These are phyloP conservation scores for Pyronema omphalodes DNA, from an alignment of 495 filamentous ascomycete species.

Conservation along the genomic window DNA sequence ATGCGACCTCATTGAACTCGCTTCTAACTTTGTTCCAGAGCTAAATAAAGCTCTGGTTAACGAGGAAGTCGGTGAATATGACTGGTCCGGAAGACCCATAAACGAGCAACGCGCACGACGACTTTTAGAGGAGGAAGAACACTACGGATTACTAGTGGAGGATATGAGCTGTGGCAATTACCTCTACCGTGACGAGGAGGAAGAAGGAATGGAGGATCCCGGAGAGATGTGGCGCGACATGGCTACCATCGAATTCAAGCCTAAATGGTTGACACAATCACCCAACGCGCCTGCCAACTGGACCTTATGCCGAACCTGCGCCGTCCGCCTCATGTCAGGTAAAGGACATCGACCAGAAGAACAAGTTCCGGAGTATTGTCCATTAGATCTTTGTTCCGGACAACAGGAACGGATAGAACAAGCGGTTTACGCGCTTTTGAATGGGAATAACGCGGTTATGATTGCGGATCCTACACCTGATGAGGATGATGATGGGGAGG, in stretches of 20 bases:
- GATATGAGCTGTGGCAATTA: slow-evolving; percentile 24
- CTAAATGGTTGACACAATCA: slow-evolving; percentile 81
- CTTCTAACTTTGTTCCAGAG: slow-evolving; percentile 11
- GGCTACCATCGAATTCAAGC: slow-evolving; percentile 61
- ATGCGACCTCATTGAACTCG: slow-evolving; percentile 17
- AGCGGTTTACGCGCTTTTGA: slow-evolving; percentile 20
- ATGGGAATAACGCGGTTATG: slow-evolving; percentile 20
- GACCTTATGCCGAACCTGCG: slow-evolving; percentile 74
- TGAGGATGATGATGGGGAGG: slow-evolving; percentile 15
- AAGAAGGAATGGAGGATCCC: slow-evolving; percentile 4
- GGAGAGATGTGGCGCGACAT: slow-evolving; percentile 22
- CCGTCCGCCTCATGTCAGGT: slow-evolving; percentile 38
- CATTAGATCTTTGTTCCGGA: slow-evolving; percentile 37
- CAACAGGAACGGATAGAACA: slow-evolving; percentile 22
- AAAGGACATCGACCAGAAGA: slow-evolving; percentile 13
- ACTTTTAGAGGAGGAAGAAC: slow-evolving; percentile 18
- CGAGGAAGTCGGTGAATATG: slow-evolving; percentile 4
- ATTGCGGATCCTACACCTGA: slow-evolving; percentile 19
- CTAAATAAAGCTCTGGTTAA: slow-evolving; percentile 10
- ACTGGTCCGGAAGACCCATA: slow-evolving; percentile 17
- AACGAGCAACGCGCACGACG: slow-evolving; percentile 11
- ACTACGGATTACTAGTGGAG: slow-evolving; percentile 21
- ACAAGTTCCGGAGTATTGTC: slow-evolving; percentile 31
- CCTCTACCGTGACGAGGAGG: slow-evolving; percentile 8
- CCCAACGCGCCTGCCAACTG: slow-evolving; percentile 52